Evolutionary conservation across 2,329 filamentous ascomycete genomes (phyloP).

Genomic region (Fusarium camptoceras): DNA sequence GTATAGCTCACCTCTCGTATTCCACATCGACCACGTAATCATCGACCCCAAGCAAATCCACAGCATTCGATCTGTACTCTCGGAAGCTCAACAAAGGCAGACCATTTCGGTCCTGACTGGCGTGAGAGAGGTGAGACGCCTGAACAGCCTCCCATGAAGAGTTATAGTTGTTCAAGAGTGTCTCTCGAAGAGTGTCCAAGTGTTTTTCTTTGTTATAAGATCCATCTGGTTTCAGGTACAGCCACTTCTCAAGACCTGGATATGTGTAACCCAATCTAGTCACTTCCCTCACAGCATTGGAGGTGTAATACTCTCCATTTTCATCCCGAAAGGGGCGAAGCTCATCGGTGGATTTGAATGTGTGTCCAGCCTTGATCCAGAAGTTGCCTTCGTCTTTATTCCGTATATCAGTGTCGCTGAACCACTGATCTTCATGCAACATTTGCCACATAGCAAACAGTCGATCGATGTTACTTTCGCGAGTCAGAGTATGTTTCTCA

Average conservation of each 20-base stretch:
- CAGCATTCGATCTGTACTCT: background rate
- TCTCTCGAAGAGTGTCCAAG: background rate
- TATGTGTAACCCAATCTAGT: background rate
- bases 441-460: background rate
- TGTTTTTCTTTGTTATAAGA: background rate
- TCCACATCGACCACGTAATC: background rate
- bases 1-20: background rate
- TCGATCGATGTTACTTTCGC: background rate
- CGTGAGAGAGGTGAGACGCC: background rate
- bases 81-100: background rate
- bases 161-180: background rate
- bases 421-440: background rate
- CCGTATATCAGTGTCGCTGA: background rate
- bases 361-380: background rate
- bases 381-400: background rate
- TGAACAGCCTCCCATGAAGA: background rate
- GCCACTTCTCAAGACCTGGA: background rate
- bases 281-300: background rate
- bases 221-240: background rate
- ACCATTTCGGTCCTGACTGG: background rate
- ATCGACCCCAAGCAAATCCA: background rate
- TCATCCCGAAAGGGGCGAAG: background rate
- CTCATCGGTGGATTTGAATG: background rate
- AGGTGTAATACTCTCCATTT: background rate
- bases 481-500: too few species aligned